Evolutionary conservation across 768 basidiomycete genomes (phyloP), one percentile per base, ranked within the genome.

Genomic region (Cubamyces sp.): DNA sequence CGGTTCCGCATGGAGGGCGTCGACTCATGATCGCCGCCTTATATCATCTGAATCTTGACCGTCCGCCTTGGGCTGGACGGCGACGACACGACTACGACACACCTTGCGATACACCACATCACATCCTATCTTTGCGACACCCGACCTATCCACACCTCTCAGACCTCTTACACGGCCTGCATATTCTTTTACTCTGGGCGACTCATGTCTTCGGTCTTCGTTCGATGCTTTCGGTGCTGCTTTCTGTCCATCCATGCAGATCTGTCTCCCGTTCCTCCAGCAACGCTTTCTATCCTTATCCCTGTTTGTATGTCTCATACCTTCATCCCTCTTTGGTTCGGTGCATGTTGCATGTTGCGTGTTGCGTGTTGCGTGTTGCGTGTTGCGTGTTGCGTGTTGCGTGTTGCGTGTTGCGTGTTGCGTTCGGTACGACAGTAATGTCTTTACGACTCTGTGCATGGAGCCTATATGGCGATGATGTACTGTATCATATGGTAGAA

Each of bases 1-100:
- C 75, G 76, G 60, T 63, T 88, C 53, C 54, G 58, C 42, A 48
- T 42, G 18, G 63, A 64, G 53, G 62, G 57, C 39, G 53, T 64
- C 47, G 62, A 64, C 18, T 26, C 62, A 21, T 54, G 57, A 50
- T 14, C 26, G 12, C 19, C 37, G 7, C 41, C 41, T 6, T 54
- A 15, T 23, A 2, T 21, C 21, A 14, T 14, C 45, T 19, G 12
- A 11, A 14, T 21, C 12, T 19, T 5, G 45, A 9, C 23, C 19
- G 19, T 14, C 21, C 23, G 2, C n/a, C n/a, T n/a, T n/a, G n/a
- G n/a, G n/a, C n/a, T n/a, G n/a, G n/a, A n/a, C n/a, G n/a, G n/a
- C n/a, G n/a, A n/a, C n/a, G n/a, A n/a, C n/a, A n/a, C n/a, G n/a
- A n/a, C 12, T 21, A 5, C 46, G 21, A 23, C 30, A 40, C 26